Evolutionary conservation across 31 red algal genomes (phyloP).

Genomic region (Endocladia muricata): DNA sequence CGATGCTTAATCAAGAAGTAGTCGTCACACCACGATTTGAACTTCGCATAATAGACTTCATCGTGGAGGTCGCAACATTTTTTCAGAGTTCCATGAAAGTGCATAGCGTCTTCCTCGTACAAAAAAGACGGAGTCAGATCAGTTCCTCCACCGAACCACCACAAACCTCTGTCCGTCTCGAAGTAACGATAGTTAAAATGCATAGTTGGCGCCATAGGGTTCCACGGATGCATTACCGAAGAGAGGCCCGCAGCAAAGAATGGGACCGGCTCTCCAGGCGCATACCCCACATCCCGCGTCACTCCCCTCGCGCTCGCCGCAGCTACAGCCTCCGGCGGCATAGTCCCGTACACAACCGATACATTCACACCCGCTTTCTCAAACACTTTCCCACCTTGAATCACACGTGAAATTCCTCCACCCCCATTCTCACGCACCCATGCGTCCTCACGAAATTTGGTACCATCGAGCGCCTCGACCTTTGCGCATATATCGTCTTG

Average conservation of each 20-base stretch:
- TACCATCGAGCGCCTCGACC: constrained; percentile 76
- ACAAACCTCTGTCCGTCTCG: constrained; percentile 95
- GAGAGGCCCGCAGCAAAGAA: constrained; percentile 97
- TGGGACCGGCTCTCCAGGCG: constrained; percentile 82
- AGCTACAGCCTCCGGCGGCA: constrained; percentile 95
- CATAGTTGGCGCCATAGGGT: constrained; percentile 96
- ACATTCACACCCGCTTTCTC: constrained; percentile 99
- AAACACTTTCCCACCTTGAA: constrained; percentile 90
- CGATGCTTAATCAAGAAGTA: constrained; percentile 96
- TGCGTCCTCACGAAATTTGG: constrained; percentile 85
- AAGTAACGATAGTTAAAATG: constrained; percentile 99
- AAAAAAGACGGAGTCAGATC: constrained; percentile 94
- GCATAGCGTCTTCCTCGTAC: constrained; percentile 80
- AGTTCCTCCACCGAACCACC: constrained; percentile 99
- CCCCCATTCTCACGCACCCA: constrained; percentile 91
- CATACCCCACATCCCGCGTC: constrained; percentile 79
- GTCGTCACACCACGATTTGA: constrained; percentile 96
- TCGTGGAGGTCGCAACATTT: constrained; percentile 89
- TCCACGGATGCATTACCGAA: constrained; percentile 97
- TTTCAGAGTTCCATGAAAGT: constrained; percentile 95
- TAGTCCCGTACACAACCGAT: constrained; percentile 95
- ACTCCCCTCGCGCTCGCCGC: constrained; percentile 89
- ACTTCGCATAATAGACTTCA: constrained; percentile 76
- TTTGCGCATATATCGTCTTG: constrained; percentile 84
- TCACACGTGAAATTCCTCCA: constrained; percentile 92